phyloP scores from a whole-genome alignment of 257 asterid species.

The Fraxinus anomala region DNA sequence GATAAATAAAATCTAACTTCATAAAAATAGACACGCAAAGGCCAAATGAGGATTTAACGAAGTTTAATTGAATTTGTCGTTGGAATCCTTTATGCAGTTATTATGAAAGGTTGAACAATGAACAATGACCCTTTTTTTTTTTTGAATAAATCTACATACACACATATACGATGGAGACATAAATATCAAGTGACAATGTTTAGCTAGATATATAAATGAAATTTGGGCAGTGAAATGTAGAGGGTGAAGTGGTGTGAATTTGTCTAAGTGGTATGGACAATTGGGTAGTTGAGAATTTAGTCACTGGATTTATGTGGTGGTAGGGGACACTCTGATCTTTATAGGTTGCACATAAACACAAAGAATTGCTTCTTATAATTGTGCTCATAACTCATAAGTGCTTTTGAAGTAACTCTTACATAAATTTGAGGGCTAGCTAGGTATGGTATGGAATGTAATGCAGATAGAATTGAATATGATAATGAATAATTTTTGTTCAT shows the following conservation, averaged over 20 bases:
- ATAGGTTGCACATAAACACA: background rate
- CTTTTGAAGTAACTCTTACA: no score
- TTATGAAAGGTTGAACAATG: no score
- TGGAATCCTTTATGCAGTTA: no score
- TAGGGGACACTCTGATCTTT: background rate
- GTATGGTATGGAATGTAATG: background rate
- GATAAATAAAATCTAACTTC: no score
- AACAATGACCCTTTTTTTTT: no score
- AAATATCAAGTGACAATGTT: no score
- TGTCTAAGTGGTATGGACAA: background rate
- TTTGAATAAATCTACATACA: no score
- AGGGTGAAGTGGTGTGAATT: background rate
- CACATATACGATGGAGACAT: background rate
- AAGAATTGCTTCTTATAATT: background rate
- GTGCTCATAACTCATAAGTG: background rate
- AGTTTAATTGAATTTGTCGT: no score
- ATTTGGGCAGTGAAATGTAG: background rate
- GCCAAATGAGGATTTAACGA: no score
- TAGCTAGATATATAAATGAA: background rate
- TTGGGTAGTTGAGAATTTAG: background rate
- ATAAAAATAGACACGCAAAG: no score
- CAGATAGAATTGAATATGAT: background rate
- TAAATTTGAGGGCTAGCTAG: background rate
- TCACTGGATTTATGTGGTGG: background rate
- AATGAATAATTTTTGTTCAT: background rate